phyloP scores from a whole-genome alignment of 2,329 filamentous ascomycete genomes.

The Exophiala oligosperma region DNA sequence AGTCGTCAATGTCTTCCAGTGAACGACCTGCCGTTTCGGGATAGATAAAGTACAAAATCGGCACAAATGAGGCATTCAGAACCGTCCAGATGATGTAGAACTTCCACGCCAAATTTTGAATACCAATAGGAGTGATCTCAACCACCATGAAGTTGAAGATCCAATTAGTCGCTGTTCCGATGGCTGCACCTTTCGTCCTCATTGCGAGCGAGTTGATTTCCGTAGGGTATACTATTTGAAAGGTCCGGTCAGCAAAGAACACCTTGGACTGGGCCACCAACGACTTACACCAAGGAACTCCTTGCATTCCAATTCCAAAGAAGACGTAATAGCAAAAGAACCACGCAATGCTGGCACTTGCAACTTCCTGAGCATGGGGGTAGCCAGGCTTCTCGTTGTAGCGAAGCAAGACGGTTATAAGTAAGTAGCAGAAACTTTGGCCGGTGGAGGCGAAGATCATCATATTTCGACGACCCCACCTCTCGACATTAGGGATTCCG shows the following conservation, averaged over 20 bases:
- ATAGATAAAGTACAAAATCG: conserved; percentile 46
- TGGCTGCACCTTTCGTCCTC: conserved; percentile 50
- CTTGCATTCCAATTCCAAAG: conserved; percentile 53
- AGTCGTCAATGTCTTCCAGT: conserved; percentile 39
- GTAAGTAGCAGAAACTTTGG: conserved; percentile 53
- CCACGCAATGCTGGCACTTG: conserved; percentile 46
- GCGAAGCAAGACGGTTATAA: conserved; percentile 53
- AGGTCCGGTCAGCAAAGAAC: conserved; percentile 8
- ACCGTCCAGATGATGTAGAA: conserved; percentile 50
- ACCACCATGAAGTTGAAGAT: conserved; percentile 40
- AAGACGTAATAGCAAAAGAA: conserved; percentile 58
- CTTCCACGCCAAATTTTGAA: conserved; percentile 41
- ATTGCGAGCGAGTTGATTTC: conserved; percentile 53
- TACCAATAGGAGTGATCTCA: conserved; percentile 47
- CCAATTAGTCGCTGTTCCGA: conserved; percentile 55
- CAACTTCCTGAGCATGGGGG: conserved; percentile 24
- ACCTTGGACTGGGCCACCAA: conserved; percentile 12
- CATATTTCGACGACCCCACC: conserved; percentile 58
- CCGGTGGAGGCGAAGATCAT: conserved; percentile 59
- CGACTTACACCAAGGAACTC: conserved; percentile 42
- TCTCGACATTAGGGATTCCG: conserved; percentile 50
- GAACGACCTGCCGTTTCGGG: conserved; percentile 37
- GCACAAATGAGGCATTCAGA: conserved; percentile 50
- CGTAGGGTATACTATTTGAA: conserved; percentile 42
- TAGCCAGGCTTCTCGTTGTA: conserved; percentile 42